These are phyloP conservation scores for Wallacemonas sp. DNA, from an alignment of 208 protist genomes.

Conservation along the genomic window DNA sequence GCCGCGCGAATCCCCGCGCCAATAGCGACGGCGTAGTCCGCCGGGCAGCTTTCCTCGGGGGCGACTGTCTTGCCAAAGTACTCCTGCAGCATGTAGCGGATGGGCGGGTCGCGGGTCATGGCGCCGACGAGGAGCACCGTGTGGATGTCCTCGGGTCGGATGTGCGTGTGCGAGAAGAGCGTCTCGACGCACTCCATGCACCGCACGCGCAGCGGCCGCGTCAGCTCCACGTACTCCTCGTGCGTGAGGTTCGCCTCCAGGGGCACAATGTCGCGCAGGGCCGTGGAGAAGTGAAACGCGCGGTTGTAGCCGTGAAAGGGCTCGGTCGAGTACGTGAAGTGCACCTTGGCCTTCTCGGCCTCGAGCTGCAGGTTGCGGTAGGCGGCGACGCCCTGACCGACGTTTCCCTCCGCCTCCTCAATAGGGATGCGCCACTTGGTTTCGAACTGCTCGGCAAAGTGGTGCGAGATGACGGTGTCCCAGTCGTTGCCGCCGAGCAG, in stretches of 20 bases:
- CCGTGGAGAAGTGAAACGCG: conserved; percentile 88
- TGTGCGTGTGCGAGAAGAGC: conserved; percentile 68
- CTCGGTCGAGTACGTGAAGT: conserved; percentile 91
- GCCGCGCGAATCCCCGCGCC: conserved; percentile 78
- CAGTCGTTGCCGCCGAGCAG: conserved; percentile 93
- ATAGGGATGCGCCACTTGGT: conserved; percentile 90
- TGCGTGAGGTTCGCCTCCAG: conserved; percentile 86
- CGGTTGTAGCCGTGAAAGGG: conserved; percentile 88
- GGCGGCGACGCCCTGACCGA: conserved; percentile 71
- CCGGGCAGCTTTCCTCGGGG: conserved; percentile 69
- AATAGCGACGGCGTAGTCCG: conserved; percentile 91
- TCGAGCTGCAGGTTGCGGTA: conserved; percentile 77
- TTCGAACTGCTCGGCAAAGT: conserved; percentile 83
- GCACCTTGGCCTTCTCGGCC: conserved; percentile 90
- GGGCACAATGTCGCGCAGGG: conserved; percentile 82
- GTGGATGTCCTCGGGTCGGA: conserved; percentile 72
- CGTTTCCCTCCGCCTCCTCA: conserved; percentile 85
- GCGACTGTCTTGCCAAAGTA: conserved; percentile 78
- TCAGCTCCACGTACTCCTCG: conserved; percentile 85
- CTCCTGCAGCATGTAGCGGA: conserved; percentile 80
- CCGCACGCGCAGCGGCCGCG: conserved; percentile 75
- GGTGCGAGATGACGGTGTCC: conserved; percentile 82
- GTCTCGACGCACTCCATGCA: conserved; percentile 81
- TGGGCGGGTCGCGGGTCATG: conserved; percentile 91
- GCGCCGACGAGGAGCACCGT: conserved; percentile 88